Base-by-base conservation (phyloP, 352 stramenopile genomes). In the Globisporangium canariense region DNA sequence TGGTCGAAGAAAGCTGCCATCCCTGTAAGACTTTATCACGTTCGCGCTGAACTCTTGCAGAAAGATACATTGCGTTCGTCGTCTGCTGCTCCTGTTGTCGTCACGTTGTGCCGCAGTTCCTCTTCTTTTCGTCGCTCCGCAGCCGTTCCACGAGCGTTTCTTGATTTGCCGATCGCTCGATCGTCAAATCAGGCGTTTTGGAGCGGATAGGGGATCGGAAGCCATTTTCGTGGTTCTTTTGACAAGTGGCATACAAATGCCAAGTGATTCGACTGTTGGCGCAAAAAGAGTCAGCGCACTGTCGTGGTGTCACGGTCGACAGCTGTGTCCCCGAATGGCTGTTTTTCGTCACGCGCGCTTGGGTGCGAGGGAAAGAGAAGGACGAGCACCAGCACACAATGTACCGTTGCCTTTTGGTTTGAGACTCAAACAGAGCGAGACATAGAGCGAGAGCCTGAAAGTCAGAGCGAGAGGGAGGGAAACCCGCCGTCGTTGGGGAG, bases 351-450 rank as follows among this genome's bases (percentile, higher is more conserved):
- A 14, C 22, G 34, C 47, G 22, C 22, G 47, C 20, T 34, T 54
- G 20, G 47, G 47, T 54, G 47, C 22, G 47, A n/a, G 47, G 28
- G 47, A 34, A 54, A 54, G 47, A 52, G 46, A 52, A 52, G 30
- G 20, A 18, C 32, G 5, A 6, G 32, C 32, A 38, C 32, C 32
- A 38, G 32, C 32, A 38, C 46, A 32, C 45, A 30, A n/a, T 53
- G 47, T 53, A 14, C 22, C 22, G 22, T 40, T 40, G 34, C 34
- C 34, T 40, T 25, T 25, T 25, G 22, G 0, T 1, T 25, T 1
- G 9, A 43, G 38, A 10, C 9, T 34, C 20, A 25, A 36, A 11
- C 11, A 25, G 22, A 9, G 28, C 34, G 22, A 11, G 22, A 5
- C 22, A 54, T 54, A 54, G 47, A 54, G 47, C 18, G 46, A 30